Conservation (phyloP, 352 stramenopile species). For the Pythium chondricola region DNA sequence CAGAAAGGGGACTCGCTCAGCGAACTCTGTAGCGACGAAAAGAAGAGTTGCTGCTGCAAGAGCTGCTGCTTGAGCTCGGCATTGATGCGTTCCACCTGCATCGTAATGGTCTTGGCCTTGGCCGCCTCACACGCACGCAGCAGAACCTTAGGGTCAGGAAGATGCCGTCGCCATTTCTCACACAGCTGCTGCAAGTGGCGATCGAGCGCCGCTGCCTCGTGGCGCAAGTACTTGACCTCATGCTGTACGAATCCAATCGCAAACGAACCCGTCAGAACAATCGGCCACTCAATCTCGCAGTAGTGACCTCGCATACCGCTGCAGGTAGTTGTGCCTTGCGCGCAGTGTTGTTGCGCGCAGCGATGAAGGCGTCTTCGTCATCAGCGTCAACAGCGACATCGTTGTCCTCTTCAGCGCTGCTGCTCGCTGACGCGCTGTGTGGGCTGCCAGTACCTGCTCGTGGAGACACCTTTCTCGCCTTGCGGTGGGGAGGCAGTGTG, state of each 20-base stretch:
- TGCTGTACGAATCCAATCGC: slow-evolving; percentile 20
- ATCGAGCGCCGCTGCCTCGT: slow-evolving; percentile 28
- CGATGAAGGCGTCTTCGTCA: slow-evolving; percentile 14
- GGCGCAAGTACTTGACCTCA: slow-evolving; percentile 39
- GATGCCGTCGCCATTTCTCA: slow-evolving; percentile 32
- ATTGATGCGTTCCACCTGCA: slow-evolving; percentile 44
- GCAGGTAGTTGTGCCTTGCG: slow-evolving; percentile 8
- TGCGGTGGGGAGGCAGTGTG: neutral
- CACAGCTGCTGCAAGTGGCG: slow-evolving; percentile 28
- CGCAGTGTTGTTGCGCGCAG: slow-evolving; percentile 5
- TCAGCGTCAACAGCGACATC: neutral
- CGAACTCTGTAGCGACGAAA: slow-evolving; percentile 37
- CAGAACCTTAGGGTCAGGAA: slow-evolving; percentile 29
- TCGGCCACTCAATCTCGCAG: too few relatives aligned
- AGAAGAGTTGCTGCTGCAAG: slow-evolving; percentile 50
- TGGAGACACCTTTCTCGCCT: slow-evolving; percentile 10
- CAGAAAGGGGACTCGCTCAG: slow-evolving; percentile 39
- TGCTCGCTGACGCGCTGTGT: slow-evolving; percentile 6
- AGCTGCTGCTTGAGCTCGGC: slow-evolving; percentile 38
- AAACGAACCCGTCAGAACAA: neutral
- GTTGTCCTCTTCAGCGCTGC: slow-evolving; percentile 3
- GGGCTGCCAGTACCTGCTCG: neutral
- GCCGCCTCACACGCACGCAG: slow-evolving; percentile 42
- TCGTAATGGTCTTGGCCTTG: slow-evolving; percentile 38
- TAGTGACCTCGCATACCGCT: too few relatives aligned